Conservation (phyloP, 805 yeast genomes). For the Kuraishia piskuri region DNA sequence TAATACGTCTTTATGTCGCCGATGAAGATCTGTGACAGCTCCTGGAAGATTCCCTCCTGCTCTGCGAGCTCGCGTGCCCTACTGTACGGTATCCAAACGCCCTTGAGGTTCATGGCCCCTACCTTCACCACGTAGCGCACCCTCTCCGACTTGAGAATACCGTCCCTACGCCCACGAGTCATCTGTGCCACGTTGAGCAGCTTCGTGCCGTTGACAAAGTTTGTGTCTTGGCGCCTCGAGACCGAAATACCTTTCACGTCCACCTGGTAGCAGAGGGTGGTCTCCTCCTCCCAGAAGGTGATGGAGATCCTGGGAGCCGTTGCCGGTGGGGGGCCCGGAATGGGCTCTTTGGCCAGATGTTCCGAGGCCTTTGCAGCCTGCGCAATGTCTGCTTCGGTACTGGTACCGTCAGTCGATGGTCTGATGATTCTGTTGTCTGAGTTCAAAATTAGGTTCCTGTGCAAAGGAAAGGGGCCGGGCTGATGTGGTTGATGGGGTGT, state of each 20-base stretch:
- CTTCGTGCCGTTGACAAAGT: conserved; percentile 83
- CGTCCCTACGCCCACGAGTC: conserved; percentile 85
- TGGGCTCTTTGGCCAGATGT: not conserved
- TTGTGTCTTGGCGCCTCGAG: conserved; percentile 76
- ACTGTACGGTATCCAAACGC: conserved; percentile 87
- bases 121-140: conserved; percentile 75
- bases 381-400: not conserved
- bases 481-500: not conserved
- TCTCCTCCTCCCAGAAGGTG: conserved; percentile 89
- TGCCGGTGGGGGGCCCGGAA: not conserved
- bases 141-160: conserved; percentile 70
- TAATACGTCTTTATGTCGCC: conserved; percentile 52
- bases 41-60: conserved; percentile 63
- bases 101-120: conserved; percentile 83
- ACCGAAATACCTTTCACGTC: conserved; percentile 77
- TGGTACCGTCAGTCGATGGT: not conserved
- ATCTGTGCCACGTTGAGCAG: conserved; percentile 75
- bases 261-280: conserved; percentile 77
- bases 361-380: not conserved
- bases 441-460: not conserved
- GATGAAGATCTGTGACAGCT: conserved; percentile 61
- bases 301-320: conserved; percentile 39
- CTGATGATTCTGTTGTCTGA: not conserved
- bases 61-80: conserved; percentile 77
- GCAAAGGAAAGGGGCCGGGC: not conserved